phyloP scores from a whole-genome alignment of 495 filamentous ascomycete species.

The Trichoderma orchidacearum region DNA sequence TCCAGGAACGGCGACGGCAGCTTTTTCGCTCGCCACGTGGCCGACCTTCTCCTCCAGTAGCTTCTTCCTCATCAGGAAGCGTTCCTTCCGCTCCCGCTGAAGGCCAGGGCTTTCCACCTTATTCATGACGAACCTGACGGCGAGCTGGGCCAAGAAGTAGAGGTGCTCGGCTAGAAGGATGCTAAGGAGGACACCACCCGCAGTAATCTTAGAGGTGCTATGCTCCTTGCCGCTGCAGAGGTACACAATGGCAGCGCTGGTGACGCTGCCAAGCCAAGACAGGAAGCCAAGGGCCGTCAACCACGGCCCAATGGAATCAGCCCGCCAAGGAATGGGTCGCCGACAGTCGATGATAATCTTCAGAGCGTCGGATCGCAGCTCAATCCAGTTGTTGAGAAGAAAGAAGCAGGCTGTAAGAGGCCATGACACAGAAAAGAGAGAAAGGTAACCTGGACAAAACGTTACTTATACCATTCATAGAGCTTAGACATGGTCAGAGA shows the following conservation, averaged over 20 bases:
- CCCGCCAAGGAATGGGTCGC: constrained; percentile 71
- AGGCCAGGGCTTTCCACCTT: constrained; percentile 77
- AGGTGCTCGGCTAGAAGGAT: constrained; percentile 82
- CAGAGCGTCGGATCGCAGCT: constrained; percentile 82
- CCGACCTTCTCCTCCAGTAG: constrained; percentile 51
- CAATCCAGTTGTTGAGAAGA: constrained; percentile 92
- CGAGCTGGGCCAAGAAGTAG: constrained; percentile 60
- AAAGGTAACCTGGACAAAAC: constrained; percentile 51
- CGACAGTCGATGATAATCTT: constrained; percentile 90
- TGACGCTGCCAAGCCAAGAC: constrained; percentile 82
- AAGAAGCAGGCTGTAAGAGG: constrained; percentile 80
- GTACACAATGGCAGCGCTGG: constrained; percentile 72
- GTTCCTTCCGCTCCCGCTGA: constrained; percentile 64
- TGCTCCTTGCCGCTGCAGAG: constrained; percentile 60
- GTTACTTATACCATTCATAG: background rate
- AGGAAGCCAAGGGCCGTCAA: constrained; percentile 75
- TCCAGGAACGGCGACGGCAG: constrained; percentile 15
- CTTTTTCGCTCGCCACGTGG: constrained; percentile 24
- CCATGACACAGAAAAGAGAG: constrained; percentile 88
- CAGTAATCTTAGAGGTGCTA: constrained; percentile 49
- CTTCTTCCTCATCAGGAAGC: constrained; percentile 59
- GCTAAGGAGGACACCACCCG: constrained; percentile 71
- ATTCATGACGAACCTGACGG: constrained; percentile 52
- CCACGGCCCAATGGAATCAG: constrained; percentile 94
- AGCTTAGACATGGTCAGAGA: no score